A percentile compares a stretch with the other conserved stretches of the same genome.
Conservation (phyloP, 1,284 basidiomycete genomes). For the Ceratobasidium sp. region DNA sequence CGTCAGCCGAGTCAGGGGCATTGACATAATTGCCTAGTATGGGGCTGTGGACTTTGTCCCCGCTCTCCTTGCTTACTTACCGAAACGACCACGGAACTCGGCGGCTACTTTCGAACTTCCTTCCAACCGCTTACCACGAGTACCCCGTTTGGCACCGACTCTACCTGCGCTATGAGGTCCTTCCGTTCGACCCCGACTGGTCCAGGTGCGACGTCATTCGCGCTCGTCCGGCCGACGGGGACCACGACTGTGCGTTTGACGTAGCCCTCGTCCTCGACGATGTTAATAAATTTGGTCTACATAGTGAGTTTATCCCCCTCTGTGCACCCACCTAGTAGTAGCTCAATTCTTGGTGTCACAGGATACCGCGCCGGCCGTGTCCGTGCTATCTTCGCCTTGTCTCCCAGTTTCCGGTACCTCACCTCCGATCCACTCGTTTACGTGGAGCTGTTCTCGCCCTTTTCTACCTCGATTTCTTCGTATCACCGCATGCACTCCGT, state of each 20-base stretch:
- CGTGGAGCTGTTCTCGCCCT: neutral
- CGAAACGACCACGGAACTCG: neutral
- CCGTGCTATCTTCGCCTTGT: neutral
- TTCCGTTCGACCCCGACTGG: conserved; percentile 6
- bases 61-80: no score
- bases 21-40: no score
- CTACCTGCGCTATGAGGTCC: conserved; percentile 10
- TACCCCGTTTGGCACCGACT: conserved; percentile 32
- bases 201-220: conserved; percentile 16
- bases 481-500: neutral
- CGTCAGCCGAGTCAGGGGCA: no score
- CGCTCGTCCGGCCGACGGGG: neutral
- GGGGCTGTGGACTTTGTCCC: neutral
- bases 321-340: no score
- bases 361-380: no score
- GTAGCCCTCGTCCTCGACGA: neutral
- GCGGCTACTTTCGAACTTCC: neutral
- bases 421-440: neutral
- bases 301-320: conserved; percentile 46
- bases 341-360: neutral
- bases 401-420: neutral
- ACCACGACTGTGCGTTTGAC: conserved; percentile 49
- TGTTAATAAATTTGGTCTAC: neutral
- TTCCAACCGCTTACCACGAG: neutral
- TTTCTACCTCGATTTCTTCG: neutral